phyloP scores from a whole-genome alignment of 1,284 basidiomycete genomes.

The Neonothopanus nambi region DNA sequence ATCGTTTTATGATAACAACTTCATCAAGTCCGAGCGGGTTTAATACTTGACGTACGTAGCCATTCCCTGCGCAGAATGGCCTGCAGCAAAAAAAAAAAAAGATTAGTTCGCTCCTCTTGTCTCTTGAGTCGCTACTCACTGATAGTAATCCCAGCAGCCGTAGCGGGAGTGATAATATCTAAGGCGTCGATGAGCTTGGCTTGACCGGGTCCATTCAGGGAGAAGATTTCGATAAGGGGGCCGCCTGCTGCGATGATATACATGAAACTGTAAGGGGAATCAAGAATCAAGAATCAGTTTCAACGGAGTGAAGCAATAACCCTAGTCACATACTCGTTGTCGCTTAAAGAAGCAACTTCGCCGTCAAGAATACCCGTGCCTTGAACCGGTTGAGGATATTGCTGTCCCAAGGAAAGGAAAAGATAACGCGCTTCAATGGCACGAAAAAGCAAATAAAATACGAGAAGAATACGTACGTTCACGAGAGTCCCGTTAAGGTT shows the following conservation, averaged over 20 bases:
- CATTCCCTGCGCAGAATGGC: constrained; percentile 6
- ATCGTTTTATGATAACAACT: no score
- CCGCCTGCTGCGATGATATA: background rate
- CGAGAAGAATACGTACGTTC: background rate
- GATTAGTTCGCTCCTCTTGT: no score
- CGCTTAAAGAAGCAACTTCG: constrained; percentile 1
- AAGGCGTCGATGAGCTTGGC: background rate
- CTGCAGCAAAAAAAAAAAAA: background rate
- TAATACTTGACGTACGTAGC: constrained; percentile 5
- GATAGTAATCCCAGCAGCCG: background rate
- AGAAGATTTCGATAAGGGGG: background rate
- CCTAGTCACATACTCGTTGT: constrained; percentile 6
- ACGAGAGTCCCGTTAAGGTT: constrained; percentile 2
- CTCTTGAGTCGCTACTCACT: background rate
- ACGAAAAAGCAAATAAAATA: background rate
- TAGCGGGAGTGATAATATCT: background rate
- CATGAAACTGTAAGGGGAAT: background rate
- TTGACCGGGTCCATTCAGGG: constrained; percentile 1
- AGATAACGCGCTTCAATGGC: background rate
- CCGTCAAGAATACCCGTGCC: constrained; percentile 2
- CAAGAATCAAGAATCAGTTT: background rate
- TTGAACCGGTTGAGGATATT: background rate
- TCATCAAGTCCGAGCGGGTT: no score
- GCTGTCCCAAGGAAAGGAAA: background rate
- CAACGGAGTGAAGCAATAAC: background rate